These are phyloP conservation scores for Ceratocystis papillata DNA, from an alignment of 2,329 filamentous ascomycete genomes.

Conservation along the genomic window DNA sequence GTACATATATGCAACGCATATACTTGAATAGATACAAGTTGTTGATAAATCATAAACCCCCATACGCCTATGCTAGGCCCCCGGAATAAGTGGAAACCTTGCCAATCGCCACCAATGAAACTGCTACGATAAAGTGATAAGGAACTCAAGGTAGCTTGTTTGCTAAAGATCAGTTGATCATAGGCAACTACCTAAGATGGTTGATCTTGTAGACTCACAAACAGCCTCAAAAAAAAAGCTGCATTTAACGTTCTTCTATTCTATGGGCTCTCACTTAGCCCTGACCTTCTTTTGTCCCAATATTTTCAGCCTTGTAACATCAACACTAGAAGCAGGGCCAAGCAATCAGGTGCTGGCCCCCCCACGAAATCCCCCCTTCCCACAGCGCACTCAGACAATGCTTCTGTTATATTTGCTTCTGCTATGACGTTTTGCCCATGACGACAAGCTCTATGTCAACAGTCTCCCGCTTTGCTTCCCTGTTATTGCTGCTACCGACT, in stretches of 20 bases:
- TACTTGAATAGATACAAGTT: neutral
- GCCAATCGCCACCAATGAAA: neutral
- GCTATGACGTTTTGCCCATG: neutral
- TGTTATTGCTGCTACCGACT: neutral
- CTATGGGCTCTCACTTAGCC: neutral
- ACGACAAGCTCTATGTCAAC: neutral
- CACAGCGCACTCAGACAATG: neutral
- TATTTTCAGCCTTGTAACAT: neutral
- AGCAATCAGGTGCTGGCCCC: neutral
- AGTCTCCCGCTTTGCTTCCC: neutral
- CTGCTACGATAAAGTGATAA: neutral
- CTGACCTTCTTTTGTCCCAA: neutral
- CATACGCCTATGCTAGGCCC: neutral
- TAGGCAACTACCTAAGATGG: neutral
- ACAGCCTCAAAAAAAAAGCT: neutral
- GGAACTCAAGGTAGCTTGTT: neutral
- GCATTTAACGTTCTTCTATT: neutral
- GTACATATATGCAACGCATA: slow-evolving; percentile 1
- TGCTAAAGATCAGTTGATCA: neutral
- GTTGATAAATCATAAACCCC: neutral
- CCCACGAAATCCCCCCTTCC: neutral
- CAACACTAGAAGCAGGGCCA: neutral
- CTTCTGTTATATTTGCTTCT: neutral
- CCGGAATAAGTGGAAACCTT: neutral
- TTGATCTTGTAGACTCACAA: neutral